Base-by-base conservation (phyloP, 2,329 filamentous ascomycete genomes). In the Fusarium compactum region DNA sequence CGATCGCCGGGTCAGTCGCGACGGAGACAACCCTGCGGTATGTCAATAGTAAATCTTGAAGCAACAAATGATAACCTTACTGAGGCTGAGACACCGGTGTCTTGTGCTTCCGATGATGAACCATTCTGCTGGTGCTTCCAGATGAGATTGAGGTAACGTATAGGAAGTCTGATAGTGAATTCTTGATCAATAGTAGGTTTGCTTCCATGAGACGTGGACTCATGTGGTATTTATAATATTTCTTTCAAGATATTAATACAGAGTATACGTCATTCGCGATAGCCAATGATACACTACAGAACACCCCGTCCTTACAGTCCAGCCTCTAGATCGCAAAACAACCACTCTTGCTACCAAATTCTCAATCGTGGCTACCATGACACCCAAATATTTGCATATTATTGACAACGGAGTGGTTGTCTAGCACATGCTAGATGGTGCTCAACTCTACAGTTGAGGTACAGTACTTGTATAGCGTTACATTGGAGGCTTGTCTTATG, bases 121-220 rank as follows among this genome's bases (percentile, higher is more conserved):
- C 47, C 56, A 58, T 55, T 22, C 5, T 55, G 3, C 14, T 20
- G 2, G 10, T 18, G 16, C 14, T 24, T 9, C 4, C 2, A 12
- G 2, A 20, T 43, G 9, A 10, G 14, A 5, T 12, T 6, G 7
- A n/a, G 9, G 5, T 18, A 10, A 1, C 3, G 16, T 18, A 3
- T 7, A 15, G 8, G 14, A 16, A 25, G 5, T 10, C 15, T 10
- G 16, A 20, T 20, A 14, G 5, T 30, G 8, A 30, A 4, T 12
- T 27, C 10, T 32, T 18, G 2, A 32, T 22, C 2, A 8, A 8
- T 9, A 11, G 11, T 9, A 24, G 18, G 2, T 15, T 6, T 2
- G 2, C 2, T 32, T 8, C 6, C 18, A 20, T 9, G 6, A 9
- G 15, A 4, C 0, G 12, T 2, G 29, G n/a, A 22, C 3, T 4